Percentiles rank a stretch among this genome's conserved stretches.
phyloP scores from a whole-genome alignment of 495 filamentous ascomycete species.

The Hypomontagnella monticulosa region DNA sequence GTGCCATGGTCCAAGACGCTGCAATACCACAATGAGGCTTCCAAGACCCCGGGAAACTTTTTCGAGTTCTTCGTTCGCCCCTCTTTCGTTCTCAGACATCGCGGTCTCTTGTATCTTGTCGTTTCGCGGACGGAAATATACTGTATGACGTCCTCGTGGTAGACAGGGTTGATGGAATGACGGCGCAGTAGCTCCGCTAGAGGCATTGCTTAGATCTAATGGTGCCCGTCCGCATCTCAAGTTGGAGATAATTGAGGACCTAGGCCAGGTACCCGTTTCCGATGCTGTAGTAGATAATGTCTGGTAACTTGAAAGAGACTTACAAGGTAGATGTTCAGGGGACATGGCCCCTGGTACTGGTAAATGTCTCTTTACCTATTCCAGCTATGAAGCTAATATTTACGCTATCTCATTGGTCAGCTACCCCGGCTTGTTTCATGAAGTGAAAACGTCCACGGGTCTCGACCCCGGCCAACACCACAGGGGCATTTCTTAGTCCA shows the following conservation, averaged over 20 bases:
- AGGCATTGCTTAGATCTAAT: too few species aligned
- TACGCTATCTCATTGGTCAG: slow-evolving; percentile 15
- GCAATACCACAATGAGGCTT: slow-evolving; percentile 28
- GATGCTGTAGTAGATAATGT: too few species aligned
- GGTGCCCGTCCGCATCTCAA: too few species aligned
- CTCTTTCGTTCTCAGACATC: background rate
- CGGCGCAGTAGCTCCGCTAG: too few species aligned
- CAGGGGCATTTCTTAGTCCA: background rate
- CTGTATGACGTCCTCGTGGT: too few species aligned
- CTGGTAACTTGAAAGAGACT: too few species aligned
- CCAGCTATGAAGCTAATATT: slow-evolving; percentile 6
- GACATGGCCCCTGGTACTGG: background rate
- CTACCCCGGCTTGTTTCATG: background rate
- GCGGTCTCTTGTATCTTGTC: too few species aligned
- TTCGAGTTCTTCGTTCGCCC: slow-evolving; percentile 1
- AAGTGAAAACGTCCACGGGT: slow-evolving; percentile 9
- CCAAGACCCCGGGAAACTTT: slow-evolving; percentile 4
- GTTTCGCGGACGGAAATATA: too few species aligned
- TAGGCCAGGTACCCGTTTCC: too few species aligned
- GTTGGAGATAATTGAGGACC: too few species aligned
- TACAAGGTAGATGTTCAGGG: background rate
- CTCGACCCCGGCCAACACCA: background rate
- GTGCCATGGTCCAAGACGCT: slow-evolving; percentile 21
- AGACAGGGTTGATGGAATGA: too few species aligned
- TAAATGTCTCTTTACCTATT: slow-evolving; percentile 31